Evolutionary conservation across 1,284 basidiomycete genomes (phyloP), one percentile per base, ranked within the genome.

Genomic region (Leccinum laetum): DNA sequence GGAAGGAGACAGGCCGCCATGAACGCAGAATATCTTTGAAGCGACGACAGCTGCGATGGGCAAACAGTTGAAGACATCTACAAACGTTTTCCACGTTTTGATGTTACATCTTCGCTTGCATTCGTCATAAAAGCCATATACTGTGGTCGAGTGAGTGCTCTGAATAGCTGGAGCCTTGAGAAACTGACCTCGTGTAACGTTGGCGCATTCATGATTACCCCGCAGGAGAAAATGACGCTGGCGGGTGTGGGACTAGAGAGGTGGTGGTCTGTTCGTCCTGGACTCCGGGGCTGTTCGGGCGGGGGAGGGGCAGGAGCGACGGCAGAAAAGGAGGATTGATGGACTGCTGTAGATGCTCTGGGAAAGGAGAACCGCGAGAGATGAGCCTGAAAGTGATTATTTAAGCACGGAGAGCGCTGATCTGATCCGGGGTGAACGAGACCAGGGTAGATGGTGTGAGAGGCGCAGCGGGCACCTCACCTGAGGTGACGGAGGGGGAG

Each of bases 11-110:
- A 99, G 88, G 13, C 98, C 98, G 24, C 98, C 98, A 76, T 99
- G 98, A 10, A 99, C 97, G 76, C 97, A 99, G 80, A 99, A 99
- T 75, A 99, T 99, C 84, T 99, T 99, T 72, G 95, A 96, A 11
- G 97, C 98, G 61, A 99, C 97, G 71, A 99, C 94, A 44, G 98
- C 96, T 49, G 98, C 96, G 73, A 99, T 99, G 58, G 98, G 98
- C 11, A 99, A 86, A 72, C 95, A 96, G 81, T 99, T 99, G 87
- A 99, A 99, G 55, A 99, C 97, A 80, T 99, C 98, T 78, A 99
- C 95, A 79, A 99, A 99, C 13, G 96, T 96, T 83, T 99, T 99
- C 98, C 98, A 99, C 49, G 95, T 96, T 84, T 99, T 99, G 86
- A 99, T 97, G 79, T 98, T 99, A 84, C 95, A 97, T 71, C 98